Evolutionary conservation across 345 rosid genomes (phyloP).

Genomic region (Melaleuca alternifolia): DNA sequence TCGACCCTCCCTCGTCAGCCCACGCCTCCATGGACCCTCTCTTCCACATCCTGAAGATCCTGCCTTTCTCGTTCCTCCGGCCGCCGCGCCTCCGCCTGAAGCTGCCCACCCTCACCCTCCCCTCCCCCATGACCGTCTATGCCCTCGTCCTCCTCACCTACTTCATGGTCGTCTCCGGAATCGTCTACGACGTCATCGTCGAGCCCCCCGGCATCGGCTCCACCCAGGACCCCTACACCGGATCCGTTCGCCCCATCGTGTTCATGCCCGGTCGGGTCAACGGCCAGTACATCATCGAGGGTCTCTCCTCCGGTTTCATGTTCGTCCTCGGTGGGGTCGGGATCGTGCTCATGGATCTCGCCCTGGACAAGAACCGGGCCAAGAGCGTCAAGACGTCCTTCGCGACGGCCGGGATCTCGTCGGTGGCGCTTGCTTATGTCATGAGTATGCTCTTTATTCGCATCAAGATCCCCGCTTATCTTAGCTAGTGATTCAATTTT

Average conservation of each 20-base stretch:
- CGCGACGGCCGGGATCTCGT: conserved; percentile 69
- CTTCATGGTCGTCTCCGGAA: conserved; percentile 87
- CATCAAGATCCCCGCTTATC: conserved; percentile 95
- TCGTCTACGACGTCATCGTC: conserved; percentile 87
- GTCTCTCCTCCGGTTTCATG: conserved; percentile 96
- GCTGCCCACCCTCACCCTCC: conserved; percentile 73
- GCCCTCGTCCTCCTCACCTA: conserved; percentile 81
- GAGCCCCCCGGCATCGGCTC: conserved; percentile 99
- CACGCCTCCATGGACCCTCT: conserved; percentile 48
- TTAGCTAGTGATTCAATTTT: conserved; percentile 22
- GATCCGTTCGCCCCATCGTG: conserved; percentile 82
- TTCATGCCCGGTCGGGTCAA: conserved; percentile 87
- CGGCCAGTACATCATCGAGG: conserved; percentile 97
- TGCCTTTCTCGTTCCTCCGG: conserved; percentile 68
- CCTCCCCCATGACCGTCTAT: conserved; percentile 82
- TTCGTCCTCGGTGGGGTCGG: conserved; percentile 87
- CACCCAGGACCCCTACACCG: conserved; percentile 75
- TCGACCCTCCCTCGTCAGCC: conserved; percentile 1
- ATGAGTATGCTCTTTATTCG: conserved; percentile 97
- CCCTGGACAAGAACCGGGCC: conserved; percentile 80
- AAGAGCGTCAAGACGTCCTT: conserved; percentile 70
- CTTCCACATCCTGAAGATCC: conserved; percentile 42
- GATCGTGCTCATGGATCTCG: conserved; percentile 75
- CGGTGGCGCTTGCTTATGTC: conserved; percentile 60
- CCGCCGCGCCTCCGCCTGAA: conserved; percentile 90